Evolutionary conservation across 2,329 filamentous ascomycete genomes (phyloP).

Genomic region (Neofusicoccum laricinum): DNA sequence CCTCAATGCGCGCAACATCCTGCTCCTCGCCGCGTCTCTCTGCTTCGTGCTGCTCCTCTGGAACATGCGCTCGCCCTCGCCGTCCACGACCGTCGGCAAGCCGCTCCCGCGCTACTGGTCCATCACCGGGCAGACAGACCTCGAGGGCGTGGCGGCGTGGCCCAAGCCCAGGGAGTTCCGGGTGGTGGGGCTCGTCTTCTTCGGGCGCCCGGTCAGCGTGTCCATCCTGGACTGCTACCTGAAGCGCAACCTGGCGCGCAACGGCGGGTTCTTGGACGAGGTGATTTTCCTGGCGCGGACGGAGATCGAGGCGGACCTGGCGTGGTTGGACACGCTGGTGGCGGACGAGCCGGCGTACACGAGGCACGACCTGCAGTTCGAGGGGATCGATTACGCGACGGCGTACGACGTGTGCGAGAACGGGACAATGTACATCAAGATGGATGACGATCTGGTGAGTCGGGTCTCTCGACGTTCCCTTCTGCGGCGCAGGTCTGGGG

Average conservation of each 20-base stretch:
- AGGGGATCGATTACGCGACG: constrained; percentile 20
- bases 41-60: constrained; percentile 14
- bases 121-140: constrained; percentile 36
- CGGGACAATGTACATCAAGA: constrained; percentile 40
- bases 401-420: constrained; percentile 22
- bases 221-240: constrained; percentile 43
- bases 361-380: constrained; percentile 18
- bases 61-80: neutral
- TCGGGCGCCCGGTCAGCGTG: constrained; percentile 32
- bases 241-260: constrained; percentile 37
- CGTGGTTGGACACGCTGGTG: constrained; percentile 35
- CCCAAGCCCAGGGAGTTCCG: constrained; percentile 35
- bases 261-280: constrained; percentile 42
- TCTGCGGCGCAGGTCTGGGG: neutral
- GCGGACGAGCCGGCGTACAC: constrained; percentile 30
- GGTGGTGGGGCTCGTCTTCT: constrained; percentile 41
- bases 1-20: constrained; percentile 3
- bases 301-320: constrained; percentile 32
- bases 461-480: neutral
- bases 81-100: neutral
- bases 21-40: neutral
- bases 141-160: constrained; percentile 23
- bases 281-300: constrained; percentile 44
- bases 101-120: constrained; percentile 37
- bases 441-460: constrained; percentile 41